Conservation (phyloP, 73 alveolate species). For the Uronychia setigera region DNA sequence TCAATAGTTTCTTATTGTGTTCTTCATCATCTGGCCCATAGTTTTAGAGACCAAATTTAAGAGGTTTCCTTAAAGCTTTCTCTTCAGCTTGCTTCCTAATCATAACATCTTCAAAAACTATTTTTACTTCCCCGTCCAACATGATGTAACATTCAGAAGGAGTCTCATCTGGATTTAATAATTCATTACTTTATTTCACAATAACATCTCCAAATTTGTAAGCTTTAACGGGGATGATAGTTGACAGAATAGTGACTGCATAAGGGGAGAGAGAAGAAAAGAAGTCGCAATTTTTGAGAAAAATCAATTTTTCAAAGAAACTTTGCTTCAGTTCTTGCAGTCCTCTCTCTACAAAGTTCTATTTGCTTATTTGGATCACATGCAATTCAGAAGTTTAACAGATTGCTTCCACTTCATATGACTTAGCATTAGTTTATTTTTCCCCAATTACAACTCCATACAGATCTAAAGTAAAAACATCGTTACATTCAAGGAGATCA, state of each 20-base stretch:
- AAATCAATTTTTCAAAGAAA: conserved; percentile 23
- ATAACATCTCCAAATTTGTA: conserved; percentile 43
- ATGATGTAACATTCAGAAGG: conserved; percentile 52
- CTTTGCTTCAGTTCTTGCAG: conserved; percentile 16
- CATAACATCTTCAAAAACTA: conserved; percentile 14
- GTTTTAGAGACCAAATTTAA: not conserved
- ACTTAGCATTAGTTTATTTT: no score
- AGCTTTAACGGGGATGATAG: conserved; percentile 15
- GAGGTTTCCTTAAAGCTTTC: not conserved
- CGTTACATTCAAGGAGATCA: not conserved
- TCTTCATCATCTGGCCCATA: not conserved
- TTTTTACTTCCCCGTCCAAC: conserved; percentile 51
- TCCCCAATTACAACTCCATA: not conserved
- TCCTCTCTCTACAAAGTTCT: conserved; percentile 6
- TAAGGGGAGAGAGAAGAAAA: conserved; percentile 43
- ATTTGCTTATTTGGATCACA: not conserved
- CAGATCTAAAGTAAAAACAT: not conserved
- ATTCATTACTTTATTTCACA: conserved; percentile 21
- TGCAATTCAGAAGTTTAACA: not conserved
- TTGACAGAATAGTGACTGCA: conserved; percentile 33
- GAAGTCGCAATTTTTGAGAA: conserved; percentile 38
- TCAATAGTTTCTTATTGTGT: not conserved
- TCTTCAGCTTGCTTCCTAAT: conserved; percentile 14
- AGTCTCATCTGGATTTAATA: not conserved
- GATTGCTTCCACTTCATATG: not conserved